Conservation (phyloP, 2,329 filamentous ascomycete genomes). For the Aureobasidium sp. region DNA sequence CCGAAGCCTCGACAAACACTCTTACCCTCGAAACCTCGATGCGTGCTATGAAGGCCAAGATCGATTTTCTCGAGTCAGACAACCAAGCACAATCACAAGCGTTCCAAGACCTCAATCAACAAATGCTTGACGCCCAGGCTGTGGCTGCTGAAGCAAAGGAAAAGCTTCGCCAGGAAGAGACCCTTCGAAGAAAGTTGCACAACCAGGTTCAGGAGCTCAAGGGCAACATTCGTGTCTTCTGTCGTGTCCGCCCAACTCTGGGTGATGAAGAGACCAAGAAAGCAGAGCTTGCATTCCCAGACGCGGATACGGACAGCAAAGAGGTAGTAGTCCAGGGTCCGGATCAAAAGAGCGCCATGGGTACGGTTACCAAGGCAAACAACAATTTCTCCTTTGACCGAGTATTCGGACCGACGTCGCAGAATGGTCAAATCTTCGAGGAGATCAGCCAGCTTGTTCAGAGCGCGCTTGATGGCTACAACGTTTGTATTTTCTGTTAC, state of each 20-base stretch:
- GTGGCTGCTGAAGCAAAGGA: constrained; percentile 64
- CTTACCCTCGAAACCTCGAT: constrained; percentile 67
- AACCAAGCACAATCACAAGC: constrained; percentile 82
- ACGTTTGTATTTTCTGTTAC: constrained; percentile 98
- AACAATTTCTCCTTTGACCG: constrained; percentile 88
- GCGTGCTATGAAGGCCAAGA: constrained; percentile 69
- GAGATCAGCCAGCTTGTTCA: constrained; percentile 97
- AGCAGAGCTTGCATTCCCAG: constrained; percentile 70
- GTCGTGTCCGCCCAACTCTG: constrained; percentile 75
- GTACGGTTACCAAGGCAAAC: constrained; percentile 66
- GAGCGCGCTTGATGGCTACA: constrained; percentile 92
- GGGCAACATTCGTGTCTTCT: constrained; percentile 98
- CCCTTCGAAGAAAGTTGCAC: constrained; percentile 80
- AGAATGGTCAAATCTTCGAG: constrained; percentile 83
- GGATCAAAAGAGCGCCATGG: constrained; percentile 76
- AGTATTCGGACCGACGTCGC: constrained; percentile 71
- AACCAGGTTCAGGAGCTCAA: constrained; percentile 98
- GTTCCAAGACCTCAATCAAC: constrained; percentile 72
- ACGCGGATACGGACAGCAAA: constrained; percentile 66
- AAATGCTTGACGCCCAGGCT: constrained; percentile 69
- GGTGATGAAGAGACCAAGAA: constrained; percentile 54
- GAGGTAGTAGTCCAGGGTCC: constrained; percentile 79
- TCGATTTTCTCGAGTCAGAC: constrained; percentile 84
- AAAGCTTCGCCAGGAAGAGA: constrained; percentile 87
- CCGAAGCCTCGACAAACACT: constrained; percentile 43